Evolutionary conservation across 2,329 filamentous ascomycete genomes (phyloP).

Genomic region (Clarireedia monteithiana): DNA sequence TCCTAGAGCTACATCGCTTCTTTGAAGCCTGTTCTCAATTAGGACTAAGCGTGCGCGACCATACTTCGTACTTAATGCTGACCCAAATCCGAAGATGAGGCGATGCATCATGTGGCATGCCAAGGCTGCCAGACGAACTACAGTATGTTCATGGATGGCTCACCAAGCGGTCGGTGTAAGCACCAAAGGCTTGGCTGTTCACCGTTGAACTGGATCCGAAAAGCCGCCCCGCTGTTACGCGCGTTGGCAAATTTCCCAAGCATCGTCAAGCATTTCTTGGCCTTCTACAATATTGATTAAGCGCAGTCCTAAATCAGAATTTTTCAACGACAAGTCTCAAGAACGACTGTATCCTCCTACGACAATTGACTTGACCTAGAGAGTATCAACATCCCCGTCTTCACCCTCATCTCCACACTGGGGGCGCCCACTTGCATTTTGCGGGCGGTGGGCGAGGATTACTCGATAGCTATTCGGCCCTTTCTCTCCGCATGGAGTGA

Average conservation of each 20-base stretch:
- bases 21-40: background rate
- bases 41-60: background rate
- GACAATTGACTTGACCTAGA: background rate
- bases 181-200: background rate
- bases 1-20: background rate
- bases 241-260: background rate
- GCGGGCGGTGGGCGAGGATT: background rate
- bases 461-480: background rate
- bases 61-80: background rate
- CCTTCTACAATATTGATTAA: background rate
- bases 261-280: background rate
- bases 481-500: conserved; percentile 2
- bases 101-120: background rate
- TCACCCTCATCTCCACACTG: background rate
- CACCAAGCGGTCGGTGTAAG: background rate
- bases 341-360: background rate
- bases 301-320: background rate
- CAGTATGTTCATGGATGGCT: background rate
- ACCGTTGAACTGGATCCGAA: background rate
- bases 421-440: background rate
- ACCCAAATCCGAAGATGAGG: no score
- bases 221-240: background rate
- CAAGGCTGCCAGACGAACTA: background rate
- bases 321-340: background rate
- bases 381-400: background rate